These are phyloP conservation scores for Bremia lactucae DNA, from an alignment of 352 stramenopile genomes.

Conservation along the genomic window DNA sequence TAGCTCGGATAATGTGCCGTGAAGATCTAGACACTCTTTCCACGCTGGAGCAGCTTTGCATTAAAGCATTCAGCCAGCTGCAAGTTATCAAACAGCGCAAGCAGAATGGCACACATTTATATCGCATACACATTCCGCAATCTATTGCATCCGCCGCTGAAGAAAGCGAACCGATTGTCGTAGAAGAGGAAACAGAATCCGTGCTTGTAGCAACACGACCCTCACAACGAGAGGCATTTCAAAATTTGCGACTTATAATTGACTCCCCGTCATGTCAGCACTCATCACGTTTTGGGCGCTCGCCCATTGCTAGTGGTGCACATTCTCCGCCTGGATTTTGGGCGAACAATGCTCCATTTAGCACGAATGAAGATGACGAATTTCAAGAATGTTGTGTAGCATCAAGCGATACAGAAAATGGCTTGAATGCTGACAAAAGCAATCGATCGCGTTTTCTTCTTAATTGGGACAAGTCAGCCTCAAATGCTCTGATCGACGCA, in stretches of 20 bases:
- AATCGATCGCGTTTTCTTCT: conserved; percentile 14
- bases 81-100: conserved; percentile 25
- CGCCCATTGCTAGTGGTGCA: conserved; percentile 32
- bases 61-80: conserved; percentile 61
- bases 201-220: conserved; percentile 11
- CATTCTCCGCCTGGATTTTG: conserved; percentile 67
- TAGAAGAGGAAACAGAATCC: conserved; percentile 2
- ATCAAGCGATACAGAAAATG: conserved; percentile 1
- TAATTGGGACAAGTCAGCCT: conserved; percentile 51
- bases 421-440: conserved; percentile 4
- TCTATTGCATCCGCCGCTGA: conserved; percentile 7
- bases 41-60: conserved; percentile 46
- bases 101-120: conserved; percentile 13
- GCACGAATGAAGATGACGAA: conserved; percentile 43
- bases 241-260: conserved; percentile 46
- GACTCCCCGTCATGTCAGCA: conserved; percentile 24
- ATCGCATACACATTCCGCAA: conserved; percentile 12
- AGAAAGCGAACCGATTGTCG: conserved; percentile 5
- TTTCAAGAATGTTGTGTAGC: not conserved
- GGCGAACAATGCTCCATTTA: conserved; percentile 65
- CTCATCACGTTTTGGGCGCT: conserved; percentile 13
- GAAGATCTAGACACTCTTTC: conserved; percentile 73
- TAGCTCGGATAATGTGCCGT: conserved; percentile 77
- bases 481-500: conserved; percentile 36
- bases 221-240: conserved; percentile 16